Conservation (phyloP, 441 rosid species). For the Syzygium syzygioides region DNA sequence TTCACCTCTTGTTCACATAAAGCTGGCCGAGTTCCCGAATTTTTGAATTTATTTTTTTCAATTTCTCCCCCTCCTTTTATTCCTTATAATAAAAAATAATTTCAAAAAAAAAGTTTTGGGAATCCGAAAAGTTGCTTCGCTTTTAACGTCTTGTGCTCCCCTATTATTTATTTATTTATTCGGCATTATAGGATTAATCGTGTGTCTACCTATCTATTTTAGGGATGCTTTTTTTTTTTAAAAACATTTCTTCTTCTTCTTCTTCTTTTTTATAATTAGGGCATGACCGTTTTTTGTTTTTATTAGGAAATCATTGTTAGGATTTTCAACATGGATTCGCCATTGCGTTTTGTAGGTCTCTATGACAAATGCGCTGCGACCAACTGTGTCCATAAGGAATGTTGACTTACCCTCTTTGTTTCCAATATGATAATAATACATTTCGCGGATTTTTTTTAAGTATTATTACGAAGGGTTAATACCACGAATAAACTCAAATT, state of each 20-base stretch:
- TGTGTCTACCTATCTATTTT: not conserved
- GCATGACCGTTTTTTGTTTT: not conserved
- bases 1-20: conserved; percentile 5
- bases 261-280: not conserved
- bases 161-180: not conserved
- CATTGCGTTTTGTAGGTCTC: not conserved
- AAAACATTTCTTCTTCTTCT: not conserved
- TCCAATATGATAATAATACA: no score
- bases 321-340: not conserved
- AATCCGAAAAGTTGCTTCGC: conserved; percentile 16
- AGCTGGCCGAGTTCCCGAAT: conserved; percentile 5
- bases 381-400: not conserved
- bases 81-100: not conserved
- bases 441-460: no score
- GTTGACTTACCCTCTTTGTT: not conserved
- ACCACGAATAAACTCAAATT: no score
- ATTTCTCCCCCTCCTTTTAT: not conserved
- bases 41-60: conserved; percentile 1
- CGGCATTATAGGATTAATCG: not conserved
- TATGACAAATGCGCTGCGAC: not conserved
- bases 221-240: not conserved
- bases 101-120: conserved; percentile 12
- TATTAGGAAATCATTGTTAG: not conserved
- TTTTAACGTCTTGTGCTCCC: not conserved
- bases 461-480: no score